A percentile compares a stretch with the other conserved stretches of the same genome.
These are phyloP conservation scores for Rhynchosporium secalis DNA, from an alignment of 2,329 filamentous ascomycete species.

Conservation along the genomic window DNA sequence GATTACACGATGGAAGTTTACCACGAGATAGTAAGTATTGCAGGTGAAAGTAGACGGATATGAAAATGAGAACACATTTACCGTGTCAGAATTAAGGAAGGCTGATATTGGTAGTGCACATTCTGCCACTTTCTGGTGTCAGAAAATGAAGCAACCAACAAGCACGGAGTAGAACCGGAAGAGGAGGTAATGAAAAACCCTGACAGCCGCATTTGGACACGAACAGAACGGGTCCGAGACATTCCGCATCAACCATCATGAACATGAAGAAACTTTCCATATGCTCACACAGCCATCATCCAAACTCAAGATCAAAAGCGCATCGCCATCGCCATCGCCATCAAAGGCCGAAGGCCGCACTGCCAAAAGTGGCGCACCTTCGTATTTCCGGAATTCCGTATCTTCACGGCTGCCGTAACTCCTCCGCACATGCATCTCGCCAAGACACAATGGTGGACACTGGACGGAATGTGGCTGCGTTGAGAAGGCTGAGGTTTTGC, in stretches of 20 bases:
- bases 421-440: neutral
- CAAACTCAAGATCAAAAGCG: neutral
- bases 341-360: conserved; percentile 12
- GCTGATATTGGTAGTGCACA: neutral
- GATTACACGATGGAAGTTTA: too few relatives aligned
- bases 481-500: neutral
- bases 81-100: too few relatives aligned
- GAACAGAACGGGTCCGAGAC: conserved; percentile 4
- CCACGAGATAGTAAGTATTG: too few relatives aligned
- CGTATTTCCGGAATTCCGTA: neutral
- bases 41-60: too few relatives aligned
- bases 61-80: too few relatives aligned
- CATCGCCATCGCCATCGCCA: neutral
- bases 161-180: neutral
- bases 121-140: neutral
- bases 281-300: conserved; percentile 8
- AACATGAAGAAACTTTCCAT: neutral
- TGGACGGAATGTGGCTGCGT: conserved; percentile 11
- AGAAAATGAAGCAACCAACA: neutral
- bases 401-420: neutral
- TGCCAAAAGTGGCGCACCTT: conserved; percentile 1
- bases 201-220: neutral
- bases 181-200: conserved; percentile 4
- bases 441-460: neutral
- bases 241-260: neutral